Base-by-base conservation (phyloP, 129 eudicot species). In the Artemisia argyi region DNA sequence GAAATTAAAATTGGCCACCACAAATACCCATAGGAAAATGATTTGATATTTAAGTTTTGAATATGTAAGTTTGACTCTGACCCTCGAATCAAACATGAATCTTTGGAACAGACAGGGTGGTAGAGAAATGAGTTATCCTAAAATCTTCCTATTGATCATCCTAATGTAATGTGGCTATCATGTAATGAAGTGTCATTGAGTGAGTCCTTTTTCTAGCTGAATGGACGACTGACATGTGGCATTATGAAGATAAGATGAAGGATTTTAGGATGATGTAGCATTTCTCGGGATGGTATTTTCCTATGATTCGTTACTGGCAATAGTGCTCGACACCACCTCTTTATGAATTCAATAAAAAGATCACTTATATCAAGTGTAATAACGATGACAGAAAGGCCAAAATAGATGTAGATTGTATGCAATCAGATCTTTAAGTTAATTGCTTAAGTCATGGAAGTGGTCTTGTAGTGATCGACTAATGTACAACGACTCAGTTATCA, bases 301-400 rank as follows among this genome's bases (percentile, higher is more conserved):
- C 35, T 28, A 55, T 56, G 42, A 70, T 19, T 70, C 39, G 55
- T 53, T 30, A 69, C 65, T 17, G 12, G 49, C 16, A 68, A 39
- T 32, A 17, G 13, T 18, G 18, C 32, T 3, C 24, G 4, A 20
- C 14, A 46, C 26, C 24, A 32, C 10, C 49, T 44, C 9, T 35
- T 35, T 35, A 35, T 35, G 14, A 57, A 57, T 57, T 56, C 22
- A 58, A 24, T 53, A 65, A 70, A 11, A 70, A 47, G 51, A 18
- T 32, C 55, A 22, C 46, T 35, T 35, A 5, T 22, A 9, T 60
- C 69, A 44, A 14, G 35, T 17, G 44, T 3, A 14, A 9, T 71
- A 39, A 13, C 20, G 15, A 59, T 24, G n/a, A 26, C 32, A 7
- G 26, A 35, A 32, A 55, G 51, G 50, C 32, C 17, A 54, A 48